Evolutionary conservation across 495 filamentous ascomycete species (phyloP).

Genomic region (Tuber microsphaerosporum): DNA sequence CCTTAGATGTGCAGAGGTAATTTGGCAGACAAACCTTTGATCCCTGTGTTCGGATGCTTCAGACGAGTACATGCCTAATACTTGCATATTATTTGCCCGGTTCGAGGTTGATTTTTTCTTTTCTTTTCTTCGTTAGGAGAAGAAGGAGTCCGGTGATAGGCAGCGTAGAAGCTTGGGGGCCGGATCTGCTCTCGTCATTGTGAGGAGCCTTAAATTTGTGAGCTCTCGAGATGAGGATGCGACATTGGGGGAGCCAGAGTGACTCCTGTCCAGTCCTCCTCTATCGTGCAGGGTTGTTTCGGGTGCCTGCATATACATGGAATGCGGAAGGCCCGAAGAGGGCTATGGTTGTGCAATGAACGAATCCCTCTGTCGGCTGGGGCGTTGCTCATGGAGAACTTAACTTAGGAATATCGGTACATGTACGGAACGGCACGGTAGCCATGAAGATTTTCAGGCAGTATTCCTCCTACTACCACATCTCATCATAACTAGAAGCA

Average conservation of each 20-base stretch:
- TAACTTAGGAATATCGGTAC: neutral
- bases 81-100: no score
- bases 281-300: neutral
- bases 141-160: no score
- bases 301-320: neutral
- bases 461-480: neutral
- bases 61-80: no score
- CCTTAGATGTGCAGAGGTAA: no score
- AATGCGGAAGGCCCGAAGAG: neutral
- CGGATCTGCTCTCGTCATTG: neutral
- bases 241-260: neutral
- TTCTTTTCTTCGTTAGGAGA: no score
- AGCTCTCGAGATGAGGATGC: neutral
- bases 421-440: no score
- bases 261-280: neutral
- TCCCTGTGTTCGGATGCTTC: no score
- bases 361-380: neutral
- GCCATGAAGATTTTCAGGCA: neutral
- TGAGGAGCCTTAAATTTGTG: neutral
- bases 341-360: no score
- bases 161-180: no score
- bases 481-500: neutral
- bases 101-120: no score
- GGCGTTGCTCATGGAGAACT: neutral
- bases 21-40: no score